Base-by-base conservation (phyloP, 164 flowering plant genomes). In the Euptelea pleiosperma region DNA sequence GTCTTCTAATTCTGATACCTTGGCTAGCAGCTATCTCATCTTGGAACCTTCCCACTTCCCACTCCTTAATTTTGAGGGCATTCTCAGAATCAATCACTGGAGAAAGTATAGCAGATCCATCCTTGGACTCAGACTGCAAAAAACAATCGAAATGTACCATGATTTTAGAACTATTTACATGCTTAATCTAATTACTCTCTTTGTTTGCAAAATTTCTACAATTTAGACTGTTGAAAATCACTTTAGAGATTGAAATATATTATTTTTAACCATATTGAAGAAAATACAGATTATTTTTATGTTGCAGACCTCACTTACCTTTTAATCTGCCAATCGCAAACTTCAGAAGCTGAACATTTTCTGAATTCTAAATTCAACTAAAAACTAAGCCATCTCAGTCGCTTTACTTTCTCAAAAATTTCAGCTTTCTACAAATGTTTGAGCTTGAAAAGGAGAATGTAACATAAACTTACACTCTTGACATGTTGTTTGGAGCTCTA, bases 1-100 rank as follows among this genome's bases (percentile, higher is more conserved):
- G 76, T 49, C 97, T 78, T 74, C 99, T 78, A 33, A 93, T 93
- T 47, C 58, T 73, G 45, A 93, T 93, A 6, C 99, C 96, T 55
- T 93, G 92, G 54, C 63, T 72, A 1, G 80, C 81, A 33, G 89
- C 89, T 45, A 90, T 49, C 62, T 88, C 97, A 48, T 86, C 74
- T 57, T 78, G 86, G 15, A 69, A 66, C 74, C 63, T 79, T 48
- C 63, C 79, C 19, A 73, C 73, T 69, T 93, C 92, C 86, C 86
- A 83, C 40, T 90, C 97, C 66, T 85, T 90, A 34, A 74, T 61
- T 67, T 82, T 71, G 14, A 92, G 79, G 19, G 63, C 68, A 69
- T 58, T 63, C 46, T 53, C 67, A 1, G 82, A 62, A 37, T 64
- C 77, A 60, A 22, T 59, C 3, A 40, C 55, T 0, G 75, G 29